Evolutionary conservation across 345 rosid genomes (phyloP).

Genomic region (Eucalyptus microcorys): DNA sequence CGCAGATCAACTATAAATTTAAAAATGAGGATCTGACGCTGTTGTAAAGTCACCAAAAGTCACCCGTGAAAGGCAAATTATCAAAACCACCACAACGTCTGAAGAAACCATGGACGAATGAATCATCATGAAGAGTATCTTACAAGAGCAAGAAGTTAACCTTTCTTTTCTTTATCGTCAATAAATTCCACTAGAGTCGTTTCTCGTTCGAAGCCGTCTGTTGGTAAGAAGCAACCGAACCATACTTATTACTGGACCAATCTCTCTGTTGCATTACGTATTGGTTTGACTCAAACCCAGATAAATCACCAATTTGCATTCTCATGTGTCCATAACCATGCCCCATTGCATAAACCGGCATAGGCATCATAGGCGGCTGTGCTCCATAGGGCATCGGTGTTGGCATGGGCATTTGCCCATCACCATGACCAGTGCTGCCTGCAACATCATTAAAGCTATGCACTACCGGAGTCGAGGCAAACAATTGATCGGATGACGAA

Average conservation of each 20-base stretch:
- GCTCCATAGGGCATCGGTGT: conserved; percentile 36
- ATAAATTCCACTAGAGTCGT: neutral
- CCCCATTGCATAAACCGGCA: conserved; percentile 48
- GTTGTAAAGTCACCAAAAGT: neutral
- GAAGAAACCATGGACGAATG: neutral
- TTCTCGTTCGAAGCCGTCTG: neutral
- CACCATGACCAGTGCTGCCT: conserved; percentile 9
- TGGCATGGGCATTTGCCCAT: conserved; percentile 20
- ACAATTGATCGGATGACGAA: conserved; percentile 63
- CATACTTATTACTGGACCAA: neutral
- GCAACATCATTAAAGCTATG: conserved; percentile 30
- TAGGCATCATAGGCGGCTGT: conserved; percentile 33
- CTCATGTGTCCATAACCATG: conserved; percentile 19
- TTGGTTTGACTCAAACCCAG: neutral
- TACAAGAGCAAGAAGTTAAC: neutral
- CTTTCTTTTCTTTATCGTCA: neutral
- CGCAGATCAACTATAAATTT: neutral
- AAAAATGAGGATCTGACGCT: neutral
- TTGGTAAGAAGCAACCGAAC: neutral
- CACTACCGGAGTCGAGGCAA: conserved; percentile 66
- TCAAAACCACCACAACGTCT: neutral
- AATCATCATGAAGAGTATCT: neutral
- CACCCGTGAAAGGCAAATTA: neutral
- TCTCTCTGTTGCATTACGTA: neutral
- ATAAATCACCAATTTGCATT: conserved; percentile 23